A percentile compares a stretch with the other conserved stretches of the same genome.
phyloP scores from a whole-genome alignment of 768 basidiomycete species.

The Filobasidium floriforme region DNA sequence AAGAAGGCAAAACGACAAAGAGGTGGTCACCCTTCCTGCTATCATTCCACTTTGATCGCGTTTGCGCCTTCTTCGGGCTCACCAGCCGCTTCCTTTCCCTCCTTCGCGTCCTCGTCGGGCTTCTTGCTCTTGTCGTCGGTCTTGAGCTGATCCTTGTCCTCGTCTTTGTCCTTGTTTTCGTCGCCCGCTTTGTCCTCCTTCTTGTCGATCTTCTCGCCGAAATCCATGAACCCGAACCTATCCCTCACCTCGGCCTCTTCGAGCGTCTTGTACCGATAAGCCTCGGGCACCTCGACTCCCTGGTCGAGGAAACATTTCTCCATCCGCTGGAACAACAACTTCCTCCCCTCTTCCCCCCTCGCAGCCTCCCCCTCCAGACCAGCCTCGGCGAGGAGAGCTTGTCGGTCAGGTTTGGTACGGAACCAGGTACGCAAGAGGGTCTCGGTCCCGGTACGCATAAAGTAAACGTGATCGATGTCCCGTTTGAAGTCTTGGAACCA shows the following conservation, averaged over 20 bases:
- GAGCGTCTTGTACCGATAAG: neutral
- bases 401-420: neutral
- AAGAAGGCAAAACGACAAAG: no score
- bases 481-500: conserved; percentile 12
- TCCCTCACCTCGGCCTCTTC: neutral
- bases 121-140: no score
- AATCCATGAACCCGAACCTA: neutral
- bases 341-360: neutral
- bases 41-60: no score
- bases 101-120: no score
- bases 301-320: neutral
- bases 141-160: no score
- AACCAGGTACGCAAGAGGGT: neutral
- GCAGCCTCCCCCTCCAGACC: neutral
- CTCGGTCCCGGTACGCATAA: neutral
- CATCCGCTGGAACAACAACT: neutral
- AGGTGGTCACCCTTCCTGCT: no score
- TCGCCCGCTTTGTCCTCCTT: neutral
- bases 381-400: neutral
- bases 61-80: no score
- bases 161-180: neutral
- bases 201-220: neutral
- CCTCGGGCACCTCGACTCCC: neutral
- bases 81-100: no score
- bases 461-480: neutral